Evolutionary conservation across 768 basidiomycete genomes (phyloP), one percentile per base, ranked within the genome.

Genomic region (Lentinus tigrinus): DNA sequence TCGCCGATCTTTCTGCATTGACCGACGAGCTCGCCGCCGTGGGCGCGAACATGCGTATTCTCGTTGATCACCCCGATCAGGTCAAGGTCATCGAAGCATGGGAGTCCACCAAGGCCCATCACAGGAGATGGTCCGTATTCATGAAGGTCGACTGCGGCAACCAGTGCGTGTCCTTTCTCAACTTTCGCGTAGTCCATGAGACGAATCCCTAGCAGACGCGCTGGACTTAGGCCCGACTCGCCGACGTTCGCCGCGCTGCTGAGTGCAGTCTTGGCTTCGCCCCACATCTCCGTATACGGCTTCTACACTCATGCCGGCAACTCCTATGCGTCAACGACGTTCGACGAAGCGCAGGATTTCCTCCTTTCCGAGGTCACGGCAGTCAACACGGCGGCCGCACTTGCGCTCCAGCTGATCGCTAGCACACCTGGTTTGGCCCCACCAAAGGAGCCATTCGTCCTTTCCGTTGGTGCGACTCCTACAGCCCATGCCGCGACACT

Each of bases 381-480:
- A 3, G 90, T 89, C 31, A 88, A 91, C 63, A 70, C 71, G 11
- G 86, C 87, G 2, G 88, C 91, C 0, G 74, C 73, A 26, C 73
- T 81, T 48, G 85, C 83, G 0, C 67, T 86, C 28, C 74, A 77
- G 38, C 70, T 81, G 49, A 72, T 86, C 28, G 68, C 74, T 9
- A 65, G 67, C 37, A 73, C n/a, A n/a, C n/a, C 75, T 13, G 68
- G 72, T 38, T 67, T 61, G n/a, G 48, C 57, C 4, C 56, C 68
- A 39, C 71, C 77, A 52, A 73, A 75, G 6, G 71, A 75, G 37
- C 78, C 82, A 5, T 93, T 89, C 64, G 80, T 91, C 2, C 73
- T 95, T 36, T 88, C 89, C 2, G 86, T 94, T 2, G 92, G 93
- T 21, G 88, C 91, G n/a, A 94, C 93, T 2, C 93, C 93, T 1